phyloP scores from a whole-genome alignment of 768 basidiomycete genomes.

The Lactarius evosmus region DNA sequence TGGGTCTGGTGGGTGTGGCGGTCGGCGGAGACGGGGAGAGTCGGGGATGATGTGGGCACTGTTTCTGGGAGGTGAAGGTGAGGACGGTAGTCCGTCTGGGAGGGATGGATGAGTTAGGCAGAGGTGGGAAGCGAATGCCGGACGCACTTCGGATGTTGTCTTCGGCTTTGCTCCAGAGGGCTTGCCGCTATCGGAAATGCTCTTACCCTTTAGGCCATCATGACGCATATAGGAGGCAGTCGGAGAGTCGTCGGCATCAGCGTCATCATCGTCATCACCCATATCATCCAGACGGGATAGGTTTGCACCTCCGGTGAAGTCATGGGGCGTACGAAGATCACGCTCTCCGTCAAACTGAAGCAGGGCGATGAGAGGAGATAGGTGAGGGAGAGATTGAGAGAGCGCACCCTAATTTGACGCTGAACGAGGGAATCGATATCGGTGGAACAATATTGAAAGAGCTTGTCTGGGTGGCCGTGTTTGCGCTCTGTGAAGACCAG shows the following conservation, averaged over 20 bases:
- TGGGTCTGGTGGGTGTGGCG: slow-evolving; percentile 28
- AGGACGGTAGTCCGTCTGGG: slow-evolving; percentile 30
- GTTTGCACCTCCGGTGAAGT: slow-evolving; percentile 41
- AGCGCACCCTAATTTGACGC: slow-evolving; percentile 54
- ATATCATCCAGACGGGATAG: slow-evolving; percentile 39
- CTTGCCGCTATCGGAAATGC: slow-evolving; percentile 22
- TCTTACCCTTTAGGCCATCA: slow-evolving; percentile 27
- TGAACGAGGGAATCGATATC: slow-evolving; percentile 70
- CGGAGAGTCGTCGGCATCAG: slow-evolving; percentile 24
- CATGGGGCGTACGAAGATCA: slow-evolving; percentile 47
- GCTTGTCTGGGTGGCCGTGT: slow-evolving; percentile 73
- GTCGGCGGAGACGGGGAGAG: slow-evolving; percentile 34
- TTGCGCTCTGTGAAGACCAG: slow-evolving; percentile 55
- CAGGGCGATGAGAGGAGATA: background rate
- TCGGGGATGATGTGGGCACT: slow-evolving; percentile 15
- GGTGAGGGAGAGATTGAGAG: slow-evolving; percentile 7
- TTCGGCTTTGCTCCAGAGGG: slow-evolving; percentile 13
- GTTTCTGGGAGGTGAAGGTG: slow-evolving; percentile 19
- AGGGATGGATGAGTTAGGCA: background rate
- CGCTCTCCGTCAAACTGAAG: slow-evolving; percentile 50
- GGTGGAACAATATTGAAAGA: slow-evolving; percentile 76
- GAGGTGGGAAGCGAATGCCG: slow-evolving; percentile 19
- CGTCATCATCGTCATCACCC: slow-evolving; percentile 35
- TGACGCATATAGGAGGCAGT: slow-evolving; percentile 17
- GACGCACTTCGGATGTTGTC: slow-evolving; percentile 28